Conservation (phyloP, 169 alveolate genomes). For the Plasmodium gaboni region DNA sequence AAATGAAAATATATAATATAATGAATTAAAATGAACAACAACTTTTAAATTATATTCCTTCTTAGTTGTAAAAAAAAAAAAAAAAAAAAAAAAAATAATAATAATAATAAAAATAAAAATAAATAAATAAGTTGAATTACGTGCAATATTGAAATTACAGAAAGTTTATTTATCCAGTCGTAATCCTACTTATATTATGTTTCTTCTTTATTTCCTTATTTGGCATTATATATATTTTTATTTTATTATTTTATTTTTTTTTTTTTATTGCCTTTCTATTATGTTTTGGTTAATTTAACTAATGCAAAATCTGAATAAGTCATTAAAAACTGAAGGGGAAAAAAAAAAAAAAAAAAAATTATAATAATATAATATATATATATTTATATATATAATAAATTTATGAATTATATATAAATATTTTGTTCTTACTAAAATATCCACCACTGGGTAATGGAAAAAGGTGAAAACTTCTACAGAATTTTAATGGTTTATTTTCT, state of each 20-base stretch:
- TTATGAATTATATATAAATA: not conserved
- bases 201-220: too few species aligned
- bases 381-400: not conserved
- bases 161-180: too few species aligned
- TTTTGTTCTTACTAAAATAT: constrained; percentile 49
- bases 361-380: not conserved
- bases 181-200: too few species aligned
- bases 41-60: constrained; percentile 25
- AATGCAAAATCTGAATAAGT: constrained; percentile 86
- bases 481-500: constrained; percentile 87
- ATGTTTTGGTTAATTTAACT: constrained; percentile 68
- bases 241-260: not conserved
- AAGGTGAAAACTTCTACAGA: constrained; percentile 85
- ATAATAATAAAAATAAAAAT: too few species aligned
- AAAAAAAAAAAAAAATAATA: not conserved
- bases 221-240: too few species aligned
- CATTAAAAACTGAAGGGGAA: constrained; percentile 81
- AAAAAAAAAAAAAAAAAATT: constrained; percentile 9
- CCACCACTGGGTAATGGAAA: constrained; percentile 86
- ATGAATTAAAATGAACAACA: constrained; percentile 28
- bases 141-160: too few species aligned
- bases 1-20: constrained; percentile 10
- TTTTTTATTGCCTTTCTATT: not conserved
- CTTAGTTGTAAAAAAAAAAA: constrained; percentile 47
- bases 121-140: too few species aligned